Conservation (phyloP, 176 grass and related monocot species). For the Echinochloa phyllopogon region DNA sequence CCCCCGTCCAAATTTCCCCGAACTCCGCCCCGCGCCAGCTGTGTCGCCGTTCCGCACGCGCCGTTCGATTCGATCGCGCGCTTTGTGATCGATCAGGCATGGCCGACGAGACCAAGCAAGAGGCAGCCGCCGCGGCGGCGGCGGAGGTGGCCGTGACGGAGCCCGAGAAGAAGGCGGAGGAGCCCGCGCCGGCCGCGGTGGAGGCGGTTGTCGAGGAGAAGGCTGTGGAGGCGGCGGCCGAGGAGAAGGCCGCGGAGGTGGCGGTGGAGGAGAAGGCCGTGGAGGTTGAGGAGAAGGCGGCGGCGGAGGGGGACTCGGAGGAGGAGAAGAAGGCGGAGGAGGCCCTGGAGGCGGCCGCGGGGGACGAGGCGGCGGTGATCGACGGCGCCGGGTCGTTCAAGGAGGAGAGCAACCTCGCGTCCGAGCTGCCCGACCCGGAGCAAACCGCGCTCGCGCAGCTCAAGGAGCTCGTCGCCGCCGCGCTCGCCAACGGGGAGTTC, state of each 20-base stretch:
- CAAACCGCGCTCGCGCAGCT: conserved; percentile 65
- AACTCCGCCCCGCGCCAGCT: conserved; percentile 14
- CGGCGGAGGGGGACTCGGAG: conserved; percentile 32
- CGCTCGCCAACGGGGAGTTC: conserved; percentile 66
- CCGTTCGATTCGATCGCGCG: conserved; percentile 39
- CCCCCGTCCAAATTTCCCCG: conserved; percentile 5
- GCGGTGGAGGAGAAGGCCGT: neutral
- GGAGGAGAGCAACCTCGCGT: conserved; percentile 68
- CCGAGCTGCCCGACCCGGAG: conserved; percentile 61
- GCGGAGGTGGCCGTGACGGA: conserved; percentile 36
- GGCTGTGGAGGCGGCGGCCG: neutral
- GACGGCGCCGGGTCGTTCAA: conserved; percentile 51
- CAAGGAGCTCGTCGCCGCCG: conserved; percentile 63
- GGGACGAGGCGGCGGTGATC: conserved; percentile 45
- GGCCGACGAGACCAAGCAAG: conserved; percentile 53
- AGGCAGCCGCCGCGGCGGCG: conserved; percentile 9
- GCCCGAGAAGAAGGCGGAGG: conserved; percentile 2
- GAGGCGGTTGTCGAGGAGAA: conserved; percentile 11
- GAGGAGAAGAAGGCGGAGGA: conserved; percentile 55
- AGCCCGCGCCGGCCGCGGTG: neutral
- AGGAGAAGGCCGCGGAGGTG: neutral
- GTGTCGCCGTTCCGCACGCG: conserved; percentile 26
- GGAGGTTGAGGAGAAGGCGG: conserved; percentile 35
- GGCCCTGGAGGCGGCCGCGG: conserved; percentile 38
- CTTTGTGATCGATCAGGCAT: conserved; percentile 35